Evolutionary conservation across 2,329 filamentous ascomycete species (phyloP).

Genomic region (Lachnellula willkommii): DNA sequence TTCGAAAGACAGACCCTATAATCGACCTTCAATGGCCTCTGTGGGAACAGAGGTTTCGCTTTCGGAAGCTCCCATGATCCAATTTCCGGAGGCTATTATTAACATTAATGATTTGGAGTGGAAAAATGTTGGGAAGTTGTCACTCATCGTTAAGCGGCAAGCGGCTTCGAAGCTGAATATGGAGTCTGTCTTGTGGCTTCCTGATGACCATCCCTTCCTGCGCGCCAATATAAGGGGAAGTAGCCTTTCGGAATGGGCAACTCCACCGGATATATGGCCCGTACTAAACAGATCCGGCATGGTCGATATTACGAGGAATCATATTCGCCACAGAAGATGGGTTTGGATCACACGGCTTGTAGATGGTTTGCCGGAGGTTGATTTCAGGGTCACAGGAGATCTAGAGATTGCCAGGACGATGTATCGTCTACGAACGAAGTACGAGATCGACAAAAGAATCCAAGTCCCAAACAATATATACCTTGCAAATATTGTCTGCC

Average conservation of each 20-base stretch:
- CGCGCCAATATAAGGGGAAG: not conserved
- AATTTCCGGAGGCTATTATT: not conserved
- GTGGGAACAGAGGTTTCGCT: not conserved
- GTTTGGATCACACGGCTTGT: not conserved
- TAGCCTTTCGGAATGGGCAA: not conserved
- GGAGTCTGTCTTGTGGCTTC: not conserved
- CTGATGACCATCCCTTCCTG: not conserved
- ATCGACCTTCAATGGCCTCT: not conserved
- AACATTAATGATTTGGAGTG: not conserved
- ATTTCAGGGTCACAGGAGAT: not conserved
- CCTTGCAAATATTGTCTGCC: no score
- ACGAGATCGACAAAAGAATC: no score
- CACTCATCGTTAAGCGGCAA: not conserved
- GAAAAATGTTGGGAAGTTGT: not conserved
- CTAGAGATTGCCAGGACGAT: not conserved
- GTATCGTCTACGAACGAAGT: no score
- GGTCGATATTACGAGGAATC: not conserved
- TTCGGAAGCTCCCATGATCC: not conserved
- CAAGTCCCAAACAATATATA: no score
- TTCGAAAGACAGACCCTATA: not conserved
- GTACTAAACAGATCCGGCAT: not conserved
- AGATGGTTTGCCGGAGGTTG: not conserved
- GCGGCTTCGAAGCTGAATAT: not conserved
- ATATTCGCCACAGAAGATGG: not conserved
- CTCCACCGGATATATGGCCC: not conserved